These are phyloP conservation scores for Tolypocladium amazonense DNA, from an alignment of 2,329 filamentous ascomycete genomes.

Conservation along the genomic window DNA sequence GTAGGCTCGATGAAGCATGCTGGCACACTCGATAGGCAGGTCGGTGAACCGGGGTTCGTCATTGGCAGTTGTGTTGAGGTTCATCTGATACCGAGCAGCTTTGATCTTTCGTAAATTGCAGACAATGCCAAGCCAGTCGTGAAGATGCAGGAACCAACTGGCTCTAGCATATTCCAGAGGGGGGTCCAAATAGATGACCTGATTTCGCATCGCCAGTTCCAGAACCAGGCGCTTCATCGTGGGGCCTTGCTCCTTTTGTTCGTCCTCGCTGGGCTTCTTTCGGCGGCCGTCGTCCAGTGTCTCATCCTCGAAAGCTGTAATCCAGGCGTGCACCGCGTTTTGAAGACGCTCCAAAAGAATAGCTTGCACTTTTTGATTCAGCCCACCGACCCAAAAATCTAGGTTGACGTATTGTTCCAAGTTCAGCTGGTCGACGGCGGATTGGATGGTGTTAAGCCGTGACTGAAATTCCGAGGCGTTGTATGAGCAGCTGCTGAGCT, in stretches of 20 bases:
- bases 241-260: conserved; percentile 42
- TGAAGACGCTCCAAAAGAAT: conserved; percentile 76
- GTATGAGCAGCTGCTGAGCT: conserved; percentile 78
- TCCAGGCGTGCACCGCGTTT: conserved; percentile 78
- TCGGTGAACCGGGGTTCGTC: conserved; percentile 69
- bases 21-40: conserved; percentile 73
- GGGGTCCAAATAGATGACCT: conserved; percentile 92
- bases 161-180: conserved; percentile 85
- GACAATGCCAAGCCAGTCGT: conserved; percentile 85
- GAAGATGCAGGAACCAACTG: conserved; percentile 86
- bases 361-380: conserved; percentile 77
- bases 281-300: conserved; percentile 40
- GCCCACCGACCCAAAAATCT: conserved; percentile 74
- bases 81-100: conserved; percentile 90
- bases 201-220: conserved; percentile 95
- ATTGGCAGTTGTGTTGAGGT: conserved; percentile 54
- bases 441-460: conserved; percentile 77
- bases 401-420: conserved; percentile 94
- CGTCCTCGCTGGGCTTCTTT: conserved; percentile 36
- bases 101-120: conserved; percentile 93
- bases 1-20: conserved; percentile 71
- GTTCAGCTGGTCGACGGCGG: conserved; percentile 90
- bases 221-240: conserved; percentile 67
- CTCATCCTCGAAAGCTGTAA: conserved; percentile 66
- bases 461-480: conserved; percentile 68